Conservation (phyloP, 192 early-diverging fungal genomes). For the Coemansia reversa region DNA sequence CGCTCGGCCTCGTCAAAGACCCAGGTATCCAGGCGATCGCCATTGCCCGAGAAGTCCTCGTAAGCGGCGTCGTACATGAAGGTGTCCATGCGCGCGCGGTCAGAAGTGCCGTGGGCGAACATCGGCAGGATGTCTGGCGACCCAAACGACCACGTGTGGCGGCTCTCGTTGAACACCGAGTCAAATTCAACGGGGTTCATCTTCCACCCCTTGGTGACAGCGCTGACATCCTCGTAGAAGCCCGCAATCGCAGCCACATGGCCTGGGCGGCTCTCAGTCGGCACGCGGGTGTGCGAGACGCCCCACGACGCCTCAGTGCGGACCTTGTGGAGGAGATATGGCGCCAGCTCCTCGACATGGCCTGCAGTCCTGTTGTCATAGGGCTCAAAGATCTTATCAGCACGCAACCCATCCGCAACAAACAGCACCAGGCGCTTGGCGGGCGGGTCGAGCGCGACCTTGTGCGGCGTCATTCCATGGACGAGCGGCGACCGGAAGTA, state of each 20-base stretch:
- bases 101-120: slow-evolving; percentile 90
- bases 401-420: slow-evolving; percentile 91
- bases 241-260: slow-evolving; percentile 98
- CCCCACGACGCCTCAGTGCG: slow-evolving; percentile 71
- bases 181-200: slow-evolving; percentile 97
- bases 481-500: slow-evolving; percentile 98
- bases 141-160: slow-evolving; percentile 96
- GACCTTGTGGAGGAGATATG: slow-evolving; percentile 61
- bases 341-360: slow-evolving; percentile 43
- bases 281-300: slow-evolving; percentile 88
- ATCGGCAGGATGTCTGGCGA: slow-evolving; percentile 97
- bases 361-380: slow-evolving; percentile 51
- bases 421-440: slow-evolving; percentile 86
- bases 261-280: slow-evolving; percentile 93
- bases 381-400: slow-evolving; percentile 89
- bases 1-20: slow-evolving; percentile 82
- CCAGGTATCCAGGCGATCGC: slow-evolving; percentile 83
- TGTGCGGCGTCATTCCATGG: slow-evolving; percentile 92
- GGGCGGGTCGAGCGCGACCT: slow-evolving; percentile 66
- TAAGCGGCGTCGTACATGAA: slow-evolving; percentile 86
- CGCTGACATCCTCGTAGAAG: slow-evolving; percentile 97
- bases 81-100: slow-evolving; percentile 74
- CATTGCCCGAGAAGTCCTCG: slow-evolving; percentile 91
- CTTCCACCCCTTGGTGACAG: slow-evolving; percentile 96
- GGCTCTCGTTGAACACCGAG: slow-evolving; percentile 90